These are phyloP conservation scores for Nannochloropsis granulata DNA, from an alignment of 108 stramenopile species.

Conservation along the genomic window DNA sequence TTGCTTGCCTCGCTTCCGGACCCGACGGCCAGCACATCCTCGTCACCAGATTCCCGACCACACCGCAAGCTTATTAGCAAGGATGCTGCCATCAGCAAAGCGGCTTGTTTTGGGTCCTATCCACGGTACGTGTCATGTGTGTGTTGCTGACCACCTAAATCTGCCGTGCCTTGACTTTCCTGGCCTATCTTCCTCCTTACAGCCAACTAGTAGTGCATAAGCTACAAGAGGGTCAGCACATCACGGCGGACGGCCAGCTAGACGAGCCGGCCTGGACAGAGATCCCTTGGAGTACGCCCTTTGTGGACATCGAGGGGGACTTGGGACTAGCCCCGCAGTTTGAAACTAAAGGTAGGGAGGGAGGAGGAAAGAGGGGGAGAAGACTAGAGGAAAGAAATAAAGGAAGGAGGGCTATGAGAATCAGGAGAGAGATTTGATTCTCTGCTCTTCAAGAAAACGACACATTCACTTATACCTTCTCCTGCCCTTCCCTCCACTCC, in stretches of 20 bases:
- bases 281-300: background rate
- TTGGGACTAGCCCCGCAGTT: background rate
- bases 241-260: background rate
- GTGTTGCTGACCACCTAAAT: background rate
- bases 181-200: background rate
- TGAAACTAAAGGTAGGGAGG: background rate
- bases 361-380: background rate
- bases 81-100: background rate
- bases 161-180: background rate
- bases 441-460: too few relatives aligned
- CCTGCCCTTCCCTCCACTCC: background rate
- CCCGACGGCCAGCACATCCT: too few relatives aligned
- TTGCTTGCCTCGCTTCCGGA: too few relatives aligned
- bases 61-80: background rate
- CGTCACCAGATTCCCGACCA: background rate
- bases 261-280: background rate
- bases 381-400: background rate
- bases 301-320: conserved; percentile 1
- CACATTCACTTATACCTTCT: background rate
- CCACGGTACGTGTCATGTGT: background rate
- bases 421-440: background rate
- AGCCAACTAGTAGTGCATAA: background rate
- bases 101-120: background rate
- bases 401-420: background rate
- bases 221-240: background rate